phyloP scores from a whole-genome alignment of 768 basidiomycete genomes.

The Pisolithus albus region DNA sequence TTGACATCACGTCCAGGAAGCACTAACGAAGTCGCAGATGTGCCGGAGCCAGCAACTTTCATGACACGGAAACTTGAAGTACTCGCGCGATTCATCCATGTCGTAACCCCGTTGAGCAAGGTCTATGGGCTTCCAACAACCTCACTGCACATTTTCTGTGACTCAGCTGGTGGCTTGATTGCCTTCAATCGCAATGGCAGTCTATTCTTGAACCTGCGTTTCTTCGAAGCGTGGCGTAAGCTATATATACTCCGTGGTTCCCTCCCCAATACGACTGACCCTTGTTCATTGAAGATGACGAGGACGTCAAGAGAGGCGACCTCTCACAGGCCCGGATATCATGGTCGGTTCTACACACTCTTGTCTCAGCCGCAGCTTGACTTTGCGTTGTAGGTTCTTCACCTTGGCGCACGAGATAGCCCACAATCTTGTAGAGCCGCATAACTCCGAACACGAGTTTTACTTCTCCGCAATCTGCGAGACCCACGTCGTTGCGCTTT shows the following conservation, averaged over 20 bases:
- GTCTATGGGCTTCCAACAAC: slow-evolving; percentile 70
- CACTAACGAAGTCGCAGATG: slow-evolving; percentile 38
- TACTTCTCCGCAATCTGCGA: slow-evolving; percentile 91
- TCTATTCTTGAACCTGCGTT: slow-evolving; percentile 83
- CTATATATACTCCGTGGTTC: slow-evolving; percentile 7
- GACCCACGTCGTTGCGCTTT: slow-evolving; percentile 42
- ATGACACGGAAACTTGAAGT: slow-evolving; percentile 47
- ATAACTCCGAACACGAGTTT: slow-evolving; percentile 91
- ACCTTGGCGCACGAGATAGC: slow-evolving; percentile 90
- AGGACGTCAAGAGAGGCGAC: slow-evolving; percentile 48
- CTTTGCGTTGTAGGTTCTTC: slow-evolving; percentile 57
- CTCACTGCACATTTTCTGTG: slow-evolving; percentile 84
- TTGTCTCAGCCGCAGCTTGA: slow-evolving; percentile 1
- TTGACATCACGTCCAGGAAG: slow-evolving; percentile 2
- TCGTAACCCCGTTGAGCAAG: slow-evolving; percentile 57
- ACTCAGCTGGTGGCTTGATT: slow-evolving; percentile 71
- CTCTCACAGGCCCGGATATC: slow-evolving; percentile 66
- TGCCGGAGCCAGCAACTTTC: slow-evolving; percentile 43
- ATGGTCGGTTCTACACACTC: slow-evolving; percentile 43
- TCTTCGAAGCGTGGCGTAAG: slow-evolving; percentile 83
- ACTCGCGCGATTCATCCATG: slow-evolving; percentile 64
- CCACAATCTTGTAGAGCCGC: slow-evolving; percentile 81
- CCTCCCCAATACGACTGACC: not conserved
- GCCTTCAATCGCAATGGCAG: slow-evolving; percentile 91
- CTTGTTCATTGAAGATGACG: slow-evolving; percentile 52